Evolutionary conservation across 805 yeast species (phyloP).

Genomic region (Blastobotrys attinorum): DNA sequence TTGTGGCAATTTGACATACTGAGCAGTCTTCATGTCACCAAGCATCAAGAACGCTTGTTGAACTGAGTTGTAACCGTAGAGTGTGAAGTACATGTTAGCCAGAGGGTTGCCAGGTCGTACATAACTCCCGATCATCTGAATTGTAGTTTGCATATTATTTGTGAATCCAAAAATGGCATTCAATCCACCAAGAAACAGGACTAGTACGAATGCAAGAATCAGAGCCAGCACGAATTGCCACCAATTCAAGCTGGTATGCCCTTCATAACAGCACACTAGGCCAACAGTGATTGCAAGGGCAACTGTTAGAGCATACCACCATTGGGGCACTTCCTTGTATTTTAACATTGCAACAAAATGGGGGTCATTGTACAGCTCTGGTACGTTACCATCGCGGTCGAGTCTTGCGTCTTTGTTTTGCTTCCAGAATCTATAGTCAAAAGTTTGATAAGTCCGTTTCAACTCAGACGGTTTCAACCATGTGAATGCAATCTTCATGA

Average conservation of each 20-base stretch:
- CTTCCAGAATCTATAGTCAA: conserved; percentile 39
- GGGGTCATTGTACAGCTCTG: conserved; percentile 36
- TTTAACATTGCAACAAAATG: conserved; percentile 49
- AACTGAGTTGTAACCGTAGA: conserved; percentile 51
- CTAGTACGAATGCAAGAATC: conserved; percentile 42
- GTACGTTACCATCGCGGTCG: conserved; percentile 13
- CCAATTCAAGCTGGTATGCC: conserved; percentile 42
- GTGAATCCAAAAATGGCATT: conserved; percentile 42
- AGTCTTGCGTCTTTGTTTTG: conserved; percentile 16
- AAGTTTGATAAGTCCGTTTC: neutral
- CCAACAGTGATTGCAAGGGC: conserved; percentile 38
- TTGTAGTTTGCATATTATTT: conserved; percentile 37
- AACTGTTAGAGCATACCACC: conserved; percentile 42
- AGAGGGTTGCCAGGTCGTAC: conserved; percentile 49
- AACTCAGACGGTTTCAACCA: conserved; percentile 17
- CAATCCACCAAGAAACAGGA: conserved; percentile 44
- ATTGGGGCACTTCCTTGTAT: conserved; percentile 56
- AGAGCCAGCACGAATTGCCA: conserved; percentile 52
- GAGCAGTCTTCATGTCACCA: conserved; percentile 46
- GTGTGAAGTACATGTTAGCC: conserved; percentile 45
- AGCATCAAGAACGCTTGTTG: conserved; percentile 56
- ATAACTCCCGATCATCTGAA: conserved; percentile 50
- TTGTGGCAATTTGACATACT: conserved; percentile 53
- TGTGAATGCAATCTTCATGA: conserved; percentile 20
- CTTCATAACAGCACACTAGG: conserved; percentile 35